These are phyloP conservation scores for Domatiomyces catenatus DNA, from an alignment of 2,329 filamentous ascomycete species.

Conservation along the genomic window DNA sequence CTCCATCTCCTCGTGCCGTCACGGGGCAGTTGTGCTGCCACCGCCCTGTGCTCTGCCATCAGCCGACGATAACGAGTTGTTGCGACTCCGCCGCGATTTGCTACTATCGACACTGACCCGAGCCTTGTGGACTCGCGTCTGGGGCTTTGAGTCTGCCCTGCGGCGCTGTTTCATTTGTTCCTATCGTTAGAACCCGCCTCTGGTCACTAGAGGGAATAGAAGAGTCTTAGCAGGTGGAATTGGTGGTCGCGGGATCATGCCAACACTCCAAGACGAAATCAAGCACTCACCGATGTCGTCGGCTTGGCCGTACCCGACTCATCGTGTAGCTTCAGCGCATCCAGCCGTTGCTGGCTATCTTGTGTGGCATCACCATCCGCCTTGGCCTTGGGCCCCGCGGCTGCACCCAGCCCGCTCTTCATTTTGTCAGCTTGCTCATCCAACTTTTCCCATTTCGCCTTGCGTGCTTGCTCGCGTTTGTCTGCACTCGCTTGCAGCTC, in stretches of 20 bases:
- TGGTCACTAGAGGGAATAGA: slow-evolving; percentile 24
- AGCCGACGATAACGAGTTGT: slow-evolving; percentile 15
- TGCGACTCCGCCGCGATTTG: slow-evolving; percentile 24
- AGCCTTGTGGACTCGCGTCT: slow-evolving; percentile 10
- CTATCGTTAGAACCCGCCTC: slow-evolving; percentile 30
- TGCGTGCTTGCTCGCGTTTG: slow-evolving; percentile 64
- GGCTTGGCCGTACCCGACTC: slow-evolving; percentile 41
- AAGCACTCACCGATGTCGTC: slow-evolving; percentile 29
- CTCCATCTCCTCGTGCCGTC: not conserved
- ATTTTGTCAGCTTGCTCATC: slow-evolving; percentile 62
- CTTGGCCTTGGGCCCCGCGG: slow-evolving; percentile 22
- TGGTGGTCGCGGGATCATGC: not conserved
- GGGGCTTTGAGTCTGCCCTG: slow-evolving; percentile 25
- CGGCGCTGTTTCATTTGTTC: slow-evolving; percentile 32
- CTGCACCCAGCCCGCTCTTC: slow-evolving; percentile 34
- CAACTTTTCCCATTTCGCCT: slow-evolving; percentile 79
- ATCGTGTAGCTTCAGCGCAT: slow-evolving; percentile 82
- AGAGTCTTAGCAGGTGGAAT: slow-evolving; percentile 27
- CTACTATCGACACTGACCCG: slow-evolving; percentile 16
- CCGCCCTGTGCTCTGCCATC: not conserved
- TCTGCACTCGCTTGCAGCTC: slow-evolving; percentile 87
- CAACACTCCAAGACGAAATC: not conserved
- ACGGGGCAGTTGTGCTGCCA: too few relatives aligned
- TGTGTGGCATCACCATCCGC: slow-evolving; percentile 61
- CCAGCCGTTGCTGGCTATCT: slow-evolving; percentile 72